Conservation (phyloP, 352 stramenopile genomes). For the Phytophthora foliorum region DNA sequence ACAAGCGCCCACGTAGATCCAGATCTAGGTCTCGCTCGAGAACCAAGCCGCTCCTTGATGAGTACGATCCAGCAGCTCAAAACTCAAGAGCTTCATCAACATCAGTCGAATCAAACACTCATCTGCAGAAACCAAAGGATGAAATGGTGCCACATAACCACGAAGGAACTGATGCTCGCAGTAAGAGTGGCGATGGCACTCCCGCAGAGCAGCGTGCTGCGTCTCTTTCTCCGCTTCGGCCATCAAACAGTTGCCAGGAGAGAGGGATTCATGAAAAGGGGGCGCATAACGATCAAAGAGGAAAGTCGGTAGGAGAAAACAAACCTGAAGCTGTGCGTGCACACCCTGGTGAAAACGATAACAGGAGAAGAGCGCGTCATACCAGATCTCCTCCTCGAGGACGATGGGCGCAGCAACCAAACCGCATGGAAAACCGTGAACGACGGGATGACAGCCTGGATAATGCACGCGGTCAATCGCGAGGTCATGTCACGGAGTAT, state of each 20-base stretch:
- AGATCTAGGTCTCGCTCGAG: conserved; percentile 34
- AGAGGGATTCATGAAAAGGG: neutral
- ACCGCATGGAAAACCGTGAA: neutral
- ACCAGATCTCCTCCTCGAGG: conserved; percentile 8
- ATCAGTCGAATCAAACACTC: neutral
- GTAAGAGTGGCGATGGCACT: neutral
- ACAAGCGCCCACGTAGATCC: conserved; percentile 20
- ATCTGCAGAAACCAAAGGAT: neutral
- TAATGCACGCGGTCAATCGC: conserved; percentile 17
- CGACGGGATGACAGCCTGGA: conserved; percentile 15
- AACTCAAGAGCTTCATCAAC: conserved; percentile 1
- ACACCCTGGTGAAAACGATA: neutral
- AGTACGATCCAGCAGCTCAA: conserved; percentile 9
- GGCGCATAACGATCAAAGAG: conserved; percentile 1
- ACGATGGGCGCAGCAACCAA: conserved; percentile 16
- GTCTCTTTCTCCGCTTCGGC: neutral
- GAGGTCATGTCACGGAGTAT: neutral
- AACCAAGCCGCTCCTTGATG: conserved; percentile 14
- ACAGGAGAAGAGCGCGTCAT: conserved; percentile 1
- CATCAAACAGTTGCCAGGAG: conserved; percentile 5
- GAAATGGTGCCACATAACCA: neutral
- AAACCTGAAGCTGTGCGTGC: neutral
- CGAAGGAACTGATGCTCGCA: conserved; percentile 8
- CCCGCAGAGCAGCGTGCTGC: conserved; percentile 17
- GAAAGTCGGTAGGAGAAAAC: neutral